Base-by-base conservation (phyloP, 495 filamentous ascomycete species). In the Xylaria venustula region DNA sequence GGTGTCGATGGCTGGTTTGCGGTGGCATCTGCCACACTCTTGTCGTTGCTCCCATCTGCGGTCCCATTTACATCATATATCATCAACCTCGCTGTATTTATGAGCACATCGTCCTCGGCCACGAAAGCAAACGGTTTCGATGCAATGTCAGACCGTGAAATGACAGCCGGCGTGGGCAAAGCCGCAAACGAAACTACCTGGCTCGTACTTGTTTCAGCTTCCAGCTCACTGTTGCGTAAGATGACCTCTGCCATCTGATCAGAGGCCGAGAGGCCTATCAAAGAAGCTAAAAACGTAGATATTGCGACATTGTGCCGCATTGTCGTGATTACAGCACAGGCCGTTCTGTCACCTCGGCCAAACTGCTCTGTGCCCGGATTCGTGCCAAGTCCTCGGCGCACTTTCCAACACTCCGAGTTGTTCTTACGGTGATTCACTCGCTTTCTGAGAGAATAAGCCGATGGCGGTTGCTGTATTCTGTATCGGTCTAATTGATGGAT, bases 261-360 rank as follows among this genome's bases (percentile, higher is more conserved):
- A 15, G 22, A 22, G 34, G 47, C 20, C 6, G 57, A 52, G 48
- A 22, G 1, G 23, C 66, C 58, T 49, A 58, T 44, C 30, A 63
- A 49, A 45, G 61, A 67, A 64, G 66, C 61, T 26, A 67, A 53
- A 55, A 65, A 63, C 66, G 62, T 62, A 25, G 44, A 58, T 62
- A 37, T 60, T 57, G 66, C 62, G 40, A 51, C 66, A 67, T 65
- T 63, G 66, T 53, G 62, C 64, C 66, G 64, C 69, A 71, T 71
- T 47, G 64, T 67, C 58, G 60, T 64, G 15, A 28, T 23, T 55
- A 26, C 53, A 56, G n/a, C 48, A 48, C 44, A 40, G 25, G 30
- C 50, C 44, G 40, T 36, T 60, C 47, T 56, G 48, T 64, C 50
- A 49, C 62, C 45, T 53, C 60, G 50, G 59, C 48, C 61, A 37